Evolutionary conservation across 1,139 yeast genomes (phyloP).

Genomic region (Schwanniomyces etchellsii): DNA sequence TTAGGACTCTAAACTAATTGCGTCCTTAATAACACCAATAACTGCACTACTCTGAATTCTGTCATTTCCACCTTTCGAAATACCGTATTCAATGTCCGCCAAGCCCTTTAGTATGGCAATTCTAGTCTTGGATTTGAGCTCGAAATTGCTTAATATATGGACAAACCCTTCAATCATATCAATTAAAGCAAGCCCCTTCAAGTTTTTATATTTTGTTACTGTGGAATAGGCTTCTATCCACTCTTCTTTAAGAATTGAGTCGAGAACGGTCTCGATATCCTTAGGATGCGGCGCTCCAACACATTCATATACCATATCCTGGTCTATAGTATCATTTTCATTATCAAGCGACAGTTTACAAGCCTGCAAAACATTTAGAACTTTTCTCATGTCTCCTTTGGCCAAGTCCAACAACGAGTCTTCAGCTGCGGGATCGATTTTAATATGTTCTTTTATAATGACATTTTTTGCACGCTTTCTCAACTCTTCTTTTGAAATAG

Average conservation of each 20-base stretch:
- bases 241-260: conserved; percentile 76
- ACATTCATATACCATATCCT: conserved; percentile 82
- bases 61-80: conserved; percentile 89
- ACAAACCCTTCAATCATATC: conserved; percentile 78
- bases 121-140: conserved; percentile 59
- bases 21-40: conserved; percentile 76
- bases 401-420: conserved; percentile 63
- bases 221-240: conserved; percentile 78
- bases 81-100: conserved; percentile 84
- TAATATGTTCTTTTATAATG: conserved; percentile 58
- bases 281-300: conserved; percentile 93
- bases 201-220: conserved; percentile 53
- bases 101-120: conserved; percentile 61
- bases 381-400: conserved; percentile 94
- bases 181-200: conserved; percentile 83
- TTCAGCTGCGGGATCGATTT: conserved; percentile 54
- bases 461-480: conserved; percentile 63
- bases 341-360: conserved; percentile 69
- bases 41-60: conserved; percentile 86
- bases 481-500: conserved; percentile 65
- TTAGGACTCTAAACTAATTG: conserved; percentile 31
- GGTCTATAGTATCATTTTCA: conserved; percentile 49
- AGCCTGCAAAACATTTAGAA: conserved; percentile 89
- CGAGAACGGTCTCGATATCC: conserved; percentile 71
- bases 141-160: conserved; percentile 59